Evolutionary conservation across 1,284 basidiomycete genomes (phyloP).

Genomic region (Fomes fomentarius): DNA sequence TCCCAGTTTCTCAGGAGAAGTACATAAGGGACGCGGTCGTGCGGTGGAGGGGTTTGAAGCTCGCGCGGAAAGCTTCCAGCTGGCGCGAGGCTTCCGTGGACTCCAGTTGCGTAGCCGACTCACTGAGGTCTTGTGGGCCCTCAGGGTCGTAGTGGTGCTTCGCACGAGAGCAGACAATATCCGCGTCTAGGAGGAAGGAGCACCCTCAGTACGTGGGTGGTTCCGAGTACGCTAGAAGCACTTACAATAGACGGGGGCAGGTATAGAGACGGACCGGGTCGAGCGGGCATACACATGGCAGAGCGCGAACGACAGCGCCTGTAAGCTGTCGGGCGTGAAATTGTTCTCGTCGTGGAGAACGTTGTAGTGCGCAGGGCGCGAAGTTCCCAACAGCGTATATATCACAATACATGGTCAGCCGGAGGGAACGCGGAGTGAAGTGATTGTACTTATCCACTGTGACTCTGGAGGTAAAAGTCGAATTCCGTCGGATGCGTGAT

Average conservation of each 20-base stretch:
- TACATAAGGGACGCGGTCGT: conserved; percentile 63
- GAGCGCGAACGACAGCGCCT: conserved; percentile 73
- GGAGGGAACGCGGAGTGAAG: background rate
- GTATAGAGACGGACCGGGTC: conserved; percentile 83
- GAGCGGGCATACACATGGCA: conserved; percentile 84
- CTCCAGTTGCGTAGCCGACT: conserved; percentile 50
- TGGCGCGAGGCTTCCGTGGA: conserved; percentile 42
- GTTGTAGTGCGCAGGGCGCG: conserved; percentile 66
- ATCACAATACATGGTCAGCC: conserved; percentile 19
- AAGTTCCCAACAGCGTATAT: conserved; percentile 48
- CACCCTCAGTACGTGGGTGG: conserved; percentile 1
- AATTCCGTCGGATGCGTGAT: conserved; percentile 76
- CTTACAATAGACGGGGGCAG: conserved; percentile 84
- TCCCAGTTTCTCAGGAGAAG: conserved; percentile 47
- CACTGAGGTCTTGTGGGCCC: conserved; percentile 52
- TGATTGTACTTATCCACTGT: conserved; percentile 52
- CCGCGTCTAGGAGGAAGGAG: conserved; percentile 57
- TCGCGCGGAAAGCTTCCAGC: conserved; percentile 55
- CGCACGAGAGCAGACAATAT: conserved; percentile 81
- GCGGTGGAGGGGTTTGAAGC: conserved; percentile 59
- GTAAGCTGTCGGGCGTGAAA: conserved; percentile 66
- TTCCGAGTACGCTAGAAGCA: conserved; percentile 1
- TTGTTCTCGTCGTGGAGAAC: conserved; percentile 63
- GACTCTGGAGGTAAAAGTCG: conserved; percentile 81
- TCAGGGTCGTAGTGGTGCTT: conserved; percentile 81